Evolutionary conservation across 1,284 basidiomycete genomes (phyloP), one percentile per base, ranked within the genome.

Genomic region (Boletus sp.): DNA sequence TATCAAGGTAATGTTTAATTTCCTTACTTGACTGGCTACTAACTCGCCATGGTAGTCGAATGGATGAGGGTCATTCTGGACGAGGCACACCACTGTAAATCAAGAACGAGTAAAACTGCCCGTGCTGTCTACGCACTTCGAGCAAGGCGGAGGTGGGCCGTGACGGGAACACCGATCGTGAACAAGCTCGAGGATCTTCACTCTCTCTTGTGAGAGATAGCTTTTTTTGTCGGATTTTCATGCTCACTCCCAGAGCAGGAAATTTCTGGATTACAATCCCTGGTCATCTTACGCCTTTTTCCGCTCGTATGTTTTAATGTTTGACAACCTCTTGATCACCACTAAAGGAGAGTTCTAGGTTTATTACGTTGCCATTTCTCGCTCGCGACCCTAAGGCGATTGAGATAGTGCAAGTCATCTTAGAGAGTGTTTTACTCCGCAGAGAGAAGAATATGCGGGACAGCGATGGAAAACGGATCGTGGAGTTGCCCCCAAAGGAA

Each of bases 31-130:
- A 25, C 25, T 7, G 10, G 16, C 2, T 16, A 17, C 48, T 58
- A 27, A 56, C 29, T 37, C 22, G 14, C 27, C 27, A 25, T 49
- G 34, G 5, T 53, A 88, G 88, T 84, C 38, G 79, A 87, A 53
- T 92, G 90, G 89, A 73, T 91, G 46, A 76, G 89, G 48, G 75
- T 91, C 17, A 78, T 91, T 26, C 71, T 91, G 5, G 93, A 96
- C 60, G 93, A 97, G 68, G 95, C 95, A 2, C 95, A 99, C 68
- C 84, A 91, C 55, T 96, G 94, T 73, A 97, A 97, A 69, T 94
- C 91, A 30, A 80, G 94, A 12, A 80, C 80, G 2, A 96, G 94
- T 51, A 88, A 91, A 63, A 90, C 89, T 9, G 91, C 95, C 0
- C 91, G 90, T 58, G 93, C 95, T 2, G 90, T 89, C 41, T 97